Evolutionary conservation across 768 basidiomycete genomes (phyloP), one percentile per base, ranked within the genome.

Genomic region (Pleurotus giganteus): DNA sequence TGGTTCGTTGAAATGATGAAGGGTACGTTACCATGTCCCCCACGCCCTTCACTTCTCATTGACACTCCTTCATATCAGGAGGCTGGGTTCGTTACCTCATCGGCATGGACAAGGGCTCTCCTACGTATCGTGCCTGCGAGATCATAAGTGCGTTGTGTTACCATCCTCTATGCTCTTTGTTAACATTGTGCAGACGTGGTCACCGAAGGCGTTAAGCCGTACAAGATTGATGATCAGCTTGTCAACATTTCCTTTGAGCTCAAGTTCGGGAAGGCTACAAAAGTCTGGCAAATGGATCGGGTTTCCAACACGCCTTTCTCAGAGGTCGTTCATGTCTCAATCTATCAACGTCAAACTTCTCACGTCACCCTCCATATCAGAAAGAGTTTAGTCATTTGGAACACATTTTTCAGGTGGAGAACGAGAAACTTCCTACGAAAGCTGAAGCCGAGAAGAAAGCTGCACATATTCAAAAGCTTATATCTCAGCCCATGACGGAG

Each of bases 1-100:
- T 94, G 89, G 83, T 98, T 98, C 65, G 84, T 88, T 58, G 87
- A 94, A 23, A 88, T 85, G 67, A 79, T 89, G 28, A 84, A 83
- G 68, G 88, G 95, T 86, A 60, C 57, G 78, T 68, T 47, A n/a
- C 28, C 39, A 46, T 47, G 47, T 3, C 46, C 21, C 43, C 58
- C 4, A 34, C 47, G 39, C 29, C 28, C 19, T 51, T 12, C 45
- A 29, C 60, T 42, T 29, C 19, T 58, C 11, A 58, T 47, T 47
- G 36, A 42, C 45, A 13, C 42, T 19, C 28, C 27, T 39, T 31
- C 52, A n/a, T n/a, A n/a, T 3, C 59, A 94, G 94, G 88, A 43
- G 83, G 84, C 23, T 98, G 86, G 83, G 93, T 98, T 8, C 82
- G 95, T 34, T 89, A 90, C 64, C 74, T 90, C 34, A 85, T 95